Base-by-base conservation (phyloP, 805 yeast genomes). In the Yarrowia phangngaensis region DNA sequence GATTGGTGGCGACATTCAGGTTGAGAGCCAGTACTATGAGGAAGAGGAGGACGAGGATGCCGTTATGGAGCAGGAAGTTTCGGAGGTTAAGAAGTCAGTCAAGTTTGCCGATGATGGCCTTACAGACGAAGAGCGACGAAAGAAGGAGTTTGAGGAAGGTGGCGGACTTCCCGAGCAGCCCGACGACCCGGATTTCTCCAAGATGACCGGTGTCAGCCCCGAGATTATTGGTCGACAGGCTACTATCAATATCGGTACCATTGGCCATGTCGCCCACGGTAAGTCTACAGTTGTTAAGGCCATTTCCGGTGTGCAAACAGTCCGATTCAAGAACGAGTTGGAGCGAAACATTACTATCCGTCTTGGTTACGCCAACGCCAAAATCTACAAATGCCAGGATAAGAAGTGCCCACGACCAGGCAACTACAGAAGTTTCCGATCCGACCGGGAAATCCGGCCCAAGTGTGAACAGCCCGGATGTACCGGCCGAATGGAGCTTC, bases 281-380 rank as follows among this genome's bases (percentile, higher is more conserved):
- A 87, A 87, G 68, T 79, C 88, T 51, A 87, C 95, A 8, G 95
- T 87, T 27, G 95, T 87, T 32, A 82, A 89, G 69, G 95, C 95
- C 55, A 92, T 92, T 58, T 89, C 97, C 3, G 97, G 98, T 55
- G 97, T 94, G 34, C 98, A 94, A 68, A 92, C 99, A 15, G 99
- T 92, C 56, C 84, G 99, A 72, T 92, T 92, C 78, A 92, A 92
- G 76, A 95, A 90, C 72, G 99, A 92, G 73, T 77, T 92, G 64
- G 98, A 92, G 76, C 87, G 99, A 79, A 92, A 92, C 63, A 92
- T 92, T 74, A 92, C 99, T 62, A 92, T 92, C 67, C 92, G 94
- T 70, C 77, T 92, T 61, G 99, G 99, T 66, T 92, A 92, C 64
- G 99, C 99, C 58, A 92, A 92, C 65, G 99, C 99, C 50, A 92